Evolutionary conservation across 1,139 yeast species (phyloP).

Genomic region (Lodderomyces oxycetoniae): DNA sequence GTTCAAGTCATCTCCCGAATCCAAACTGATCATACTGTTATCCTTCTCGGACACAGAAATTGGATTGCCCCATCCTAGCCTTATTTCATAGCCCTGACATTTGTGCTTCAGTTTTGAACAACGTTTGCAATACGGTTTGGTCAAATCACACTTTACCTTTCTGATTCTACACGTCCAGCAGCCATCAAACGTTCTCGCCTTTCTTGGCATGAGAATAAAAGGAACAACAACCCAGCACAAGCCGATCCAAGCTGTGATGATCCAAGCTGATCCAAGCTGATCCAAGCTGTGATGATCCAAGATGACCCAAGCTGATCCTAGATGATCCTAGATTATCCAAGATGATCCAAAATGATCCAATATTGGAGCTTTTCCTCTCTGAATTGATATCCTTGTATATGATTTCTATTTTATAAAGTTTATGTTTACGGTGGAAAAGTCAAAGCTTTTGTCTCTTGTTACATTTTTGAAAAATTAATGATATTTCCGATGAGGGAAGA

Average conservation of each 20-base stretch:
- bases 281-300: no score
- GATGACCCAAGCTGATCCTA: no score
- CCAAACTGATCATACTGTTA: slow-evolving; percentile 7
- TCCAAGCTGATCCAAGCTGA: no score
- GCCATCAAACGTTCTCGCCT: slow-evolving; percentile 43
- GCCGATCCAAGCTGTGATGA: no score
- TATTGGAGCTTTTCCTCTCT: no score
- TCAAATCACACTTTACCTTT: slow-evolving; percentile 48
- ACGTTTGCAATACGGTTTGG: slow-evolving; percentile 38
- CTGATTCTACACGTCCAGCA: slow-evolving; percentile 52
- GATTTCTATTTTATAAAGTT: no score
- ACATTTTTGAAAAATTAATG: not conserved
- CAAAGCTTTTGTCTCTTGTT: not conserved
- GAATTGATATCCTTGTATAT: no score
- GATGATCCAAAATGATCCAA: no score
- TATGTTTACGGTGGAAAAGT: no score
- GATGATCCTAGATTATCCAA: no score
- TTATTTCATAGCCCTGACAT: slow-evolving; percentile 40
- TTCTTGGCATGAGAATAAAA: slow-evolving; percentile 30
- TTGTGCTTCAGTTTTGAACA: slow-evolving; percentile 38
- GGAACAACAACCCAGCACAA: no score
- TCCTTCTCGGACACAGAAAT: slow-evolving; percentile 20
- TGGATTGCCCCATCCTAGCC: slow-evolving; percentile 39
- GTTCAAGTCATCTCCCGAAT: slow-evolving; percentile 17
- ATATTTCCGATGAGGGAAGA: not conserved